Evolutionary conservation across 2,329 filamentous ascomycete species (phyloP).

Genomic region (Plenodomus tracheiphilus): DNA sequence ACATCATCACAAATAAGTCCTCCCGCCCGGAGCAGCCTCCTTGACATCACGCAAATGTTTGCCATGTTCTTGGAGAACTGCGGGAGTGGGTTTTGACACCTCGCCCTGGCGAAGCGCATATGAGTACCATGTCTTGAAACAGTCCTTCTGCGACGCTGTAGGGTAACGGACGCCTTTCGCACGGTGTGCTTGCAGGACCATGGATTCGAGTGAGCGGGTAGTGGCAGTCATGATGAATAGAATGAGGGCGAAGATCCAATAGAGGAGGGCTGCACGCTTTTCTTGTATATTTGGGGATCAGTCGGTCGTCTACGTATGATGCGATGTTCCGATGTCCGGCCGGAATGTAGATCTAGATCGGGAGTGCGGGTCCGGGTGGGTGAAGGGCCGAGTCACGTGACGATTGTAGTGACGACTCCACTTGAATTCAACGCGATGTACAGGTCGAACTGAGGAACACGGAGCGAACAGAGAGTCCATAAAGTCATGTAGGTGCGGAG

Average conservation of each 20-base stretch:
- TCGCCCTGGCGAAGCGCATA: slow-evolving; percentile 35
- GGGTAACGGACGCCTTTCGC: slow-evolving; percentile 41
- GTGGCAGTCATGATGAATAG: slow-evolving; percentile 26
- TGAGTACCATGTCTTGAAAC: slow-evolving; percentile 44
- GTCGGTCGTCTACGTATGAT: not conserved
- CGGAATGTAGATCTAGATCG: not conserved
- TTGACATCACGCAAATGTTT: slow-evolving; percentile 26
- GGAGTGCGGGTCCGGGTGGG: slow-evolving; percentile 2
- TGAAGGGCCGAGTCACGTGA: slow-evolving; percentile 6
- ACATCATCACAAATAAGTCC: slow-evolving; percentile 32
- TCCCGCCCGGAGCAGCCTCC: slow-evolving; percentile 30
- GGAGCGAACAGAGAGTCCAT: not conserved
- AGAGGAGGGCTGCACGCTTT: not conserved
- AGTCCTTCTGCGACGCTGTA: slow-evolving; percentile 35
- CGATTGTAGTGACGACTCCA: not conserved
- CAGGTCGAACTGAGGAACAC: too few species aligned
- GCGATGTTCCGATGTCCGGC: not conserved
- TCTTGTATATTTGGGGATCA: not conserved
- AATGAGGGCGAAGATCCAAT: not conserved
- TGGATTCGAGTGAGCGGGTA: slow-evolving; percentile 34
- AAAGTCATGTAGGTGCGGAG: not conserved
- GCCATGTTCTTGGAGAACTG: slow-evolving; percentile 26
- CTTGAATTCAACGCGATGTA: not conserved
- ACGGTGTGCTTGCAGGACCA: slow-evolving; percentile 40
- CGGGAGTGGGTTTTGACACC: slow-evolving; percentile 19